Conservation (phyloP, 257 asterid genomes). For the Plectranthus barbatus region DNA sequence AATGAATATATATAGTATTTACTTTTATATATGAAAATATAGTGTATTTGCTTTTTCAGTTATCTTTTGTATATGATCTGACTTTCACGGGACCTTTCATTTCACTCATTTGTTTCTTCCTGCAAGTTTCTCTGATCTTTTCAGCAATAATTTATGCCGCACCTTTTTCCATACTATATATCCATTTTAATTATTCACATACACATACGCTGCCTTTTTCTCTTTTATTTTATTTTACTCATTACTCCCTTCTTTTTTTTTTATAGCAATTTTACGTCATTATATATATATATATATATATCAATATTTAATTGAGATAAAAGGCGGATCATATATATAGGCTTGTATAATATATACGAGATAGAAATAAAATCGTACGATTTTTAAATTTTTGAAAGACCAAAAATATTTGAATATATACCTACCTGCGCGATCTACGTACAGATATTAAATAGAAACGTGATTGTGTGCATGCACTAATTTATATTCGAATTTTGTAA, state of each 20-base stretch:
- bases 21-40: too few relatives aligned
- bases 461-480: neutral
- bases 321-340: too few relatives aligned
- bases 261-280: too few relatives aligned
- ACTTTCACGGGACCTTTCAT: conserved; percentile 26
- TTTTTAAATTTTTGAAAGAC: neutral
- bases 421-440: neutral
- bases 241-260: neutral
- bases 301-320: too few relatives aligned
- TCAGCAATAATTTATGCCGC: conserved; percentile 18
- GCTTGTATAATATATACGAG: too few relatives aligned
- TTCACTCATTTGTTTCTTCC: conserved; percentile 28
- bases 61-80: conserved; percentile 16
- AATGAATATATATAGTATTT: neutral
- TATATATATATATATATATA: neutral
- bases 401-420: neutral
- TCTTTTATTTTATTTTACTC: neutral
- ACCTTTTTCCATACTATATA: conserved; percentile 6
- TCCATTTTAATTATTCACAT: neutral
- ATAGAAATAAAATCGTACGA: too few relatives aligned
- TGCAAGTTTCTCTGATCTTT: conserved; percentile 1
- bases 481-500: neutral
- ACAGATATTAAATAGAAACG: neutral
- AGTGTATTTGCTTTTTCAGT: conserved; percentile 18
- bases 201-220: neutral